Conservation (phyloP, 768 basidiomycete species). For the Boletus reticuloceps region DNA sequence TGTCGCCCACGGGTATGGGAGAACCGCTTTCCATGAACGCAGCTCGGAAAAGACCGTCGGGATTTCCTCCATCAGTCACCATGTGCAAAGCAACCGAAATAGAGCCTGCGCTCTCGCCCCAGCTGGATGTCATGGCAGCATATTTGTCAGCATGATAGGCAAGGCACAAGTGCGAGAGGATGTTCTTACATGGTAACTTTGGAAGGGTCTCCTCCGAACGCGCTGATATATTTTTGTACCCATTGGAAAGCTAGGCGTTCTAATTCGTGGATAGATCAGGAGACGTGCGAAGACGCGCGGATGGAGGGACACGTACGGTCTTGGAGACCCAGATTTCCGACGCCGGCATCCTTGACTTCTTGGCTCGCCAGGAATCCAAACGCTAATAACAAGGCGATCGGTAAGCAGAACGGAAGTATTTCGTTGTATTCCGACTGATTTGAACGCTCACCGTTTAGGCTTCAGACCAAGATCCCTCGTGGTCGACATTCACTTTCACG, state of each 20-base stretch:
- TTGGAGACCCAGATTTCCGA: constrained; percentile 48
- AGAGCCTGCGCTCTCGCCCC: constrained; percentile 40
- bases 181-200: constrained; percentile 34
- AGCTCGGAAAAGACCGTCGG: constrained; percentile 8
- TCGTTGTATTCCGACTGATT: too few relatives aligned
- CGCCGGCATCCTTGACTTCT: constrained; percentile 38
- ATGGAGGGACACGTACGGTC: constrained; percentile 34
- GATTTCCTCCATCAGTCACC: constrained; percentile 21
- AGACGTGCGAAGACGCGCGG: neutral
- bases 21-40: constrained; percentile 42
- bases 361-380: constrained; percentile 43
- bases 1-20: constrained; percentile 23
- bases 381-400: constrained; percentile 3
- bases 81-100: constrained; percentile 30
- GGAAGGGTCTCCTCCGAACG: constrained; percentile 58
- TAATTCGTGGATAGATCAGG: constrained; percentile 4
- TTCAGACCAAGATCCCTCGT: neutral
- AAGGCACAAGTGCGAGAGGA: neutral
- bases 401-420: neutral
- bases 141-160: neutral
- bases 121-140: constrained; percentile 1
- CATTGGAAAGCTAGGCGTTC: constrained; percentile 42
- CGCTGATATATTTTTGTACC: constrained; percentile 58
- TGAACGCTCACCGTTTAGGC: constrained; percentile 7
- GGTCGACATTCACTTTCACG: too few relatives aligned